A percentile compares a stretch with the other conserved stretches of the same genome.
These are phyloP conservation scores for Tympanopsis confertula DNA, from an alignment of 2,329 filamentous ascomycete species.

Conservation along the genomic window DNA sequence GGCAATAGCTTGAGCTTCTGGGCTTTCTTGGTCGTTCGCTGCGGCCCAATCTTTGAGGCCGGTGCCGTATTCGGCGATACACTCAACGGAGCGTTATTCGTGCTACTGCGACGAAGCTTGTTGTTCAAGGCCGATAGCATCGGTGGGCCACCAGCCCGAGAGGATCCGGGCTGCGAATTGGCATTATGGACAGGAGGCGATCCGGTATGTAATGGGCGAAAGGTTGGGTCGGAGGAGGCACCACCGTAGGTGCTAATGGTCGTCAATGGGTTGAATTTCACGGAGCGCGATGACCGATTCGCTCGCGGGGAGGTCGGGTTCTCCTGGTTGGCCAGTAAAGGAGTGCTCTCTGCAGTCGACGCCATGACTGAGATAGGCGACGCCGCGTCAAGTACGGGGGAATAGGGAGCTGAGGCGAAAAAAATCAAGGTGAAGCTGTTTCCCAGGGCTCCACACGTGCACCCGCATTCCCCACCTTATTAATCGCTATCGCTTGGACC, in stretches of 20 bases:
- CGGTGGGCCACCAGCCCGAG: constrained; percentile 8
- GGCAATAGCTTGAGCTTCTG: constrained; percentile 97
- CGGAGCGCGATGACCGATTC: constrained; percentile 23
- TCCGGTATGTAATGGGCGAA: background rate
- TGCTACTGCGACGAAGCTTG: constrained; percentile 78
- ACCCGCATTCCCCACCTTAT: too few species aligned
- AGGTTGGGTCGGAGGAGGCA: background rate
- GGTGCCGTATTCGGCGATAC: constrained; percentile 25
- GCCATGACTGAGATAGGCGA: constrained; percentile 7
- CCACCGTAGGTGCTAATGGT: constrained; percentile 26
- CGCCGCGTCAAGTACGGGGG: too few species aligned
- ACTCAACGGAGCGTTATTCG: constrained; percentile 44
- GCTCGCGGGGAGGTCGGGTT: constrained; percentile 13
- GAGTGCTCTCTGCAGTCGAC: constrained; percentile 23
- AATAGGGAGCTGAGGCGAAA: too few species aligned
- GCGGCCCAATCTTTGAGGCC: constrained; percentile 71
- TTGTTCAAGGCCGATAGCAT: constrained; percentile 67
- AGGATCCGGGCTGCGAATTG: constrained; percentile 16
- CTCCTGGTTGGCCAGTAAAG: constrained; percentile 22
- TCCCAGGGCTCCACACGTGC: too few species aligned
- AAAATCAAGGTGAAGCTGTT: too few species aligned
- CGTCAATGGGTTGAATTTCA: constrained; percentile 32
- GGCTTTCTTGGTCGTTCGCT: constrained; percentile 86
- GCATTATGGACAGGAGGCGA: too few species aligned
- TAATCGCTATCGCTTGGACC: too few species aligned